These are phyloP conservation scores for Lactuca saligna DNA, from an alignment of 129 eudicot genomes.

Conservation along the genomic window DNA sequence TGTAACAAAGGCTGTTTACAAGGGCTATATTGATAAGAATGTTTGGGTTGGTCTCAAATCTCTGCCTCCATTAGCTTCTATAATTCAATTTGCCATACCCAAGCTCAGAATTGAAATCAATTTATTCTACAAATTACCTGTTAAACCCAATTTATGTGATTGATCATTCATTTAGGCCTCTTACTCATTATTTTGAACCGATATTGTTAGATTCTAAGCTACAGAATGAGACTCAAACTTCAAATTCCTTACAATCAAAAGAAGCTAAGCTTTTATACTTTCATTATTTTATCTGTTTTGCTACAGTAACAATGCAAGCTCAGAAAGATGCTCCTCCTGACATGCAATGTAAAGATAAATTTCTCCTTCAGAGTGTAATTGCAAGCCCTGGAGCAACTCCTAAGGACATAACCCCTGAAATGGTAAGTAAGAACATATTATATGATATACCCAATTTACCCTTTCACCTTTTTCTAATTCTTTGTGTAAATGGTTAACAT, in stretches of 20 bases:
- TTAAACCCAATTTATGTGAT: background rate
- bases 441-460: background rate
- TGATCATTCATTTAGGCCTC: background rate
- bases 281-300: background rate
- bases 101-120: constrained; percentile 2
- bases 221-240: no score
- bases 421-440: constrained; percentile 41
- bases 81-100: background rate
- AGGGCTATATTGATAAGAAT: no score
- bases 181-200: no score
- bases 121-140: background rate
- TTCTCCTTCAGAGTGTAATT: constrained; percentile 87
- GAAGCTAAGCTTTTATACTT: background rate
- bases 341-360: constrained; percentile 91
- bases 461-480: background rate
- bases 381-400: constrained; percentile 50
- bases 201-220: background rate
- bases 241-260: background rate
- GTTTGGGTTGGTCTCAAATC: no score
- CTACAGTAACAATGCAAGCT: constrained; percentile 94
- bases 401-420: constrained; percentile 81
- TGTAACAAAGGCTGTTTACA: no score
- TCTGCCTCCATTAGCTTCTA: background rate
- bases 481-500: constrained; percentile 8
- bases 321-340: constrained; percentile 92